Percentiles rank a stretch among this genome's conserved stretches.
Conservation (phyloP, 345 rosid genomes). For the Lenwebbia sp. region DNA sequence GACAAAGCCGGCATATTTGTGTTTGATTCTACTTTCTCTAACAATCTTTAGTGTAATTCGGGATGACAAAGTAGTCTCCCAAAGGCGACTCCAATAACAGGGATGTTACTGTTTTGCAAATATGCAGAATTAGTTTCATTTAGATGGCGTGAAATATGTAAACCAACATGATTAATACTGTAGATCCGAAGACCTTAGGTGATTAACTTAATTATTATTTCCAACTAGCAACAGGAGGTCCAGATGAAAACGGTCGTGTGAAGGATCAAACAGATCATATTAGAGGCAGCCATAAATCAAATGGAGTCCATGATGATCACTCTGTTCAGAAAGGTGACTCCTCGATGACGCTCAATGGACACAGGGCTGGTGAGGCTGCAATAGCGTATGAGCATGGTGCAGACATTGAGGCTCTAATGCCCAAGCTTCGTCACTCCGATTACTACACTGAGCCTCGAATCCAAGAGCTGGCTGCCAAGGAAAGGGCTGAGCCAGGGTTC, state of each 20-base stretch:
- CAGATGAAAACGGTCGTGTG: constrained; percentile 17
- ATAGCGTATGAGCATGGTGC: constrained; percentile 74
- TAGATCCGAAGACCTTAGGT: not conserved
- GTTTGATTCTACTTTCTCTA: not conserved
- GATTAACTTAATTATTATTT: not conserved
- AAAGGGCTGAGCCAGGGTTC: constrained; percentile 69
- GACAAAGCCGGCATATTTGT: not conserved
- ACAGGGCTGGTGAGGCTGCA: constrained; percentile 76
- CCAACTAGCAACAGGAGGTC: constrained; percentile 21
- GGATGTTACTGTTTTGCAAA: not conserved
- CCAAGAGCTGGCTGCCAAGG: constrained; percentile 91
- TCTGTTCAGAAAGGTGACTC: constrained; percentile 33
- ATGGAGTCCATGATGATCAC: constrained; percentile 39
- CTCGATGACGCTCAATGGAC: constrained; percentile 47
- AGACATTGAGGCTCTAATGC: constrained; percentile 86
- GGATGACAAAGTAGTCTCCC: not conserved
- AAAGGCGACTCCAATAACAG: not conserved
- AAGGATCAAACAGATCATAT: constrained; percentile 26
- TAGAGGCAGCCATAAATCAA: constrained; percentile 35
- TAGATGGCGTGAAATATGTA: not conserved
- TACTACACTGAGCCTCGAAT: constrained; percentile 89
- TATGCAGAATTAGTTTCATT: not conserved
- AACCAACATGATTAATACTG: not conserved
- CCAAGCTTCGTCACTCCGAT: constrained; percentile 69
- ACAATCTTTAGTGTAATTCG: not conserved